Conservation (phyloP, 768 basidiomycete genomes). For the Termitomyces sp. region DNA sequence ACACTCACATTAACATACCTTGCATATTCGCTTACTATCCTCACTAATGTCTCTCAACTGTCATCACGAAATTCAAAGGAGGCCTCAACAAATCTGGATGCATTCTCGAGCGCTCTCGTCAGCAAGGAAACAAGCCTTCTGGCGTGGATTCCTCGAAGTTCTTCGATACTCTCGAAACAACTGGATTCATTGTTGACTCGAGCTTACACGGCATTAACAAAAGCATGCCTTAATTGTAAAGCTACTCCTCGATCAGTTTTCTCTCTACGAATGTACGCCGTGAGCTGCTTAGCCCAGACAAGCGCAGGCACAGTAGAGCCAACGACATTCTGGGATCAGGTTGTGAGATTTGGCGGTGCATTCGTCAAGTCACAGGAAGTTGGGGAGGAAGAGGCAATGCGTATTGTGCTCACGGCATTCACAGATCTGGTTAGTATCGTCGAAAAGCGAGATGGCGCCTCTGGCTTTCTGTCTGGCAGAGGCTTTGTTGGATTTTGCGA, state of each 20-base stretch:
- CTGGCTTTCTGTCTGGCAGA: conserved; percentile 41
- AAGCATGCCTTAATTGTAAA: conserved; percentile 24
- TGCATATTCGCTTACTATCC: conserved; percentile 44
- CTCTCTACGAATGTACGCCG: conserved; percentile 39
- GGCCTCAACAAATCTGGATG: neutral
- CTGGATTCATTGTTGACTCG: conserved; percentile 56
- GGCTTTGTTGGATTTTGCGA: conserved; percentile 66
- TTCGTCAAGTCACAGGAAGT: conserved; percentile 34
- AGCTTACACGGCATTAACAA: conserved; percentile 52
- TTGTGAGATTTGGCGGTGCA: conserved; percentile 42
- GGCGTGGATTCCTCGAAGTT: conserved; percentile 47
- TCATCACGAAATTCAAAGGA: conserved; percentile 1
- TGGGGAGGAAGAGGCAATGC: conserved; percentile 28
- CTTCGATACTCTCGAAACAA: conserved; percentile 46
- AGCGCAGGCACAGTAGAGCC: conserved; percentile 44
- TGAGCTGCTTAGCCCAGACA: conserved; percentile 43
- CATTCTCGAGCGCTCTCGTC: conserved; percentile 27
- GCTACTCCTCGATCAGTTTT: conserved; percentile 24
- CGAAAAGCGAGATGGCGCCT: conserved; percentile 30
- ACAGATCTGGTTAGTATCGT: conserved; percentile 38
- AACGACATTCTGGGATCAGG: conserved; percentile 70
- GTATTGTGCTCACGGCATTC: conserved; percentile 39
- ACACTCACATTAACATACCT: conserved; percentile 61
- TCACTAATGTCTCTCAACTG: conserved; percentile 23
- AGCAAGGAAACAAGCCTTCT: conserved; percentile 32